These are phyloP conservation scores for Clarireedia homoeocarpa DNA, from an alignment of 2,329 filamentous ascomycete species.

Conservation along the genomic window DNA sequence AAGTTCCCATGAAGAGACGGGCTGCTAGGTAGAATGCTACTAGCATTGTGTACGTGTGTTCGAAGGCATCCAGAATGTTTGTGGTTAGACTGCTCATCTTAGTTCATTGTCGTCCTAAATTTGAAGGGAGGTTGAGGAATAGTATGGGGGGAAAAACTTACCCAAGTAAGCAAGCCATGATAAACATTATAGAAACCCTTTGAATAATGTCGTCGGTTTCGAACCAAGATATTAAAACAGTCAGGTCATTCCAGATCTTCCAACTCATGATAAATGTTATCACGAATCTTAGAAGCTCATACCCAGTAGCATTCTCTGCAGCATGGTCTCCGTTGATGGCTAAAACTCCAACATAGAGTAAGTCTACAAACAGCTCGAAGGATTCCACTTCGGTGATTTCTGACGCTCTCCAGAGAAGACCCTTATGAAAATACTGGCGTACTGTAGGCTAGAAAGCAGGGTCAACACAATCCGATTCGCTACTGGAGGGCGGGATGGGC, in stretches of 20 bases:
- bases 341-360: conserved; percentile 50
- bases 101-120: neutral
- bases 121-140: neutral
- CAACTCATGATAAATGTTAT: conserved; percentile 52
- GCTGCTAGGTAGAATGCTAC: conserved; percentile 54
- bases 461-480: no score
- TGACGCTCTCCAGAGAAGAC: conserved; percentile 53
- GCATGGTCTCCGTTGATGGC: conserved; percentile 55
- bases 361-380: conserved; percentile 58
- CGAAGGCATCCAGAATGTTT: conserved; percentile 51
- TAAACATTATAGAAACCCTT: conserved; percentile 50
- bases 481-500: no score
- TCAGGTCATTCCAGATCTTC: conserved; percentile 56
- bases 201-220: conserved; percentile 54
- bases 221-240: conserved; percentile 49
- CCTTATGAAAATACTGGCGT: conserved; percentile 59
- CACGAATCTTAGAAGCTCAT: conserved; percentile 49
- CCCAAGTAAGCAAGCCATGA: conserved; percentile 53
- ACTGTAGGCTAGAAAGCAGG: conserved; percentile 38
- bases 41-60: conserved; percentile 48
- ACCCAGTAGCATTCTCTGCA: conserved; percentile 45
- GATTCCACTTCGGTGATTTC: conserved; percentile 52
- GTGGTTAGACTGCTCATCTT: conserved; percentile 42
- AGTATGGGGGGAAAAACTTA: conserved; percentile 18
- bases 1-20: conserved; percentile 44